Percentiles rank a stretch among this genome's conserved stretches.
These are phyloP conservation scores for Pleurostoma richardsiae DNA, from an alignment of 2,329 filamentous ascomycete species.

Conservation along the genomic window DNA sequence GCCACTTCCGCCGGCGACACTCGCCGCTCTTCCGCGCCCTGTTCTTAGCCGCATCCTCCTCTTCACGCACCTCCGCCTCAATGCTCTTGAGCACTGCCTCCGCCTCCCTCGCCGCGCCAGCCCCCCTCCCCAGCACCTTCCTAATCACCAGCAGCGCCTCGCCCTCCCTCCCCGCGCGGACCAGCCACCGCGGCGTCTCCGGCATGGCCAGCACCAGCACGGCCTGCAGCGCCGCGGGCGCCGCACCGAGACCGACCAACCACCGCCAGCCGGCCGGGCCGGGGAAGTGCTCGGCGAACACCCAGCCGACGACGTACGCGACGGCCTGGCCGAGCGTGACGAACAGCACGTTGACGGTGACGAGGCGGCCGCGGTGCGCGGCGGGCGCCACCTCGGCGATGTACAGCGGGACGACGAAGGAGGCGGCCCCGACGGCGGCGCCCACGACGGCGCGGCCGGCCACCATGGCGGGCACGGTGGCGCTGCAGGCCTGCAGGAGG, in stretches of 20 bases:
- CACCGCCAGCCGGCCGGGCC: conserved; percentile 69
- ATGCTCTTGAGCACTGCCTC: conserved; percentile 63
- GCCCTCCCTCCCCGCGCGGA: conserved; percentile 58
- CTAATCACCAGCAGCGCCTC: conserved; percentile 62
- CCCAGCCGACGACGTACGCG: conserved; percentile 80
- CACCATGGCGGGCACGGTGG: conserved; percentile 60
- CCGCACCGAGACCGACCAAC: conserved; percentile 82
- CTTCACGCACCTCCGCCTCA: conserved; percentile 68
- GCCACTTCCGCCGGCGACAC: conserved; percentile 20
- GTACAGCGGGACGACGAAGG: conserved; percentile 81
- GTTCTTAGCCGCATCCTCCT: conserved; percentile 49
- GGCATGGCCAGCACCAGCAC: conserved; percentile 68
- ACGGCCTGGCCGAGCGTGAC: conserved; percentile 86
- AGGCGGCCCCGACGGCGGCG: conserved; percentile 68
- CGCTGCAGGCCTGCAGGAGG: conserved; percentile 55
- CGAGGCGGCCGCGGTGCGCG: conserved; percentile 68
- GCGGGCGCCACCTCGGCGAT: conserved; percentile 82
- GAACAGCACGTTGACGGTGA: conserved; percentile 77
- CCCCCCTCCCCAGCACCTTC: conserved; percentile 52
- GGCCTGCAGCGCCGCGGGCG: conserved; percentile 70
- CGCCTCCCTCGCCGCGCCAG: conserved; percentile 37
- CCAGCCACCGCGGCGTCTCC: conserved; percentile 85
- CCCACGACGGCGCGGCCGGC: conserved; percentile 65
- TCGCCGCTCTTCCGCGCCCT: conserved; percentile 23
- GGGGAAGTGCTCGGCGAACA: conserved; percentile 53